Evolutionary conservation across 345 rosid genomes (phyloP).

Genomic region (Aquilaria yunnanensis): DNA sequence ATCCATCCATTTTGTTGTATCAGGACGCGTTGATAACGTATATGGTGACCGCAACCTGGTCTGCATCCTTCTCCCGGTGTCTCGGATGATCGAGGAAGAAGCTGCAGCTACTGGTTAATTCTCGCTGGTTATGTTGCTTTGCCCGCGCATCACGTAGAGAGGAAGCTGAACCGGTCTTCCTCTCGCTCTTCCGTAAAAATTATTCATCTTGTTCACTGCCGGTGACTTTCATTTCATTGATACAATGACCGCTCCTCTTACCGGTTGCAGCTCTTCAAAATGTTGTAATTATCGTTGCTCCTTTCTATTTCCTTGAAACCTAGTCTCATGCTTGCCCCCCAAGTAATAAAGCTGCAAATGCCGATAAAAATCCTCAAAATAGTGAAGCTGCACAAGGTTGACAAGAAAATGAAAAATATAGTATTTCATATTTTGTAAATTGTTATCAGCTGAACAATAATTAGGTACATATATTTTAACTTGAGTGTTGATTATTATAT

Average conservation of each 20-base stretch:
- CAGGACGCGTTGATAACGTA: slow-evolving; percentile 96
- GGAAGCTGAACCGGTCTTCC: slow-evolving; percentile 4
- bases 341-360: neutral
- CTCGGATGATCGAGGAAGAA: slow-evolving; percentile 62
- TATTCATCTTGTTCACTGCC: slow-evolving; percentile 20
- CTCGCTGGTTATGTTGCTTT: neutral
- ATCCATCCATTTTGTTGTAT: neutral
- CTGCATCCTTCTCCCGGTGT: slow-evolving; percentile 77
- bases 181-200: slow-evolving; percentile 24
- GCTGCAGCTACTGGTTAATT: slow-evolving; percentile 77
- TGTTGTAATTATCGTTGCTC: slow-evolving; percentile 18
- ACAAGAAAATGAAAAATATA: too few species aligned
- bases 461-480: too few species aligned
- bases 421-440: too few species aligned
- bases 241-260: slow-evolving; percentile 14
- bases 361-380: too few species aligned
- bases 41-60: slow-evolving; percentile 95
- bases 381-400: too few species aligned
- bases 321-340: too few species aligned
- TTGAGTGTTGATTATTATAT: too few species aligned
- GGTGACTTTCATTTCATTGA: slow-evolving; percentile 17
- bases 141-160: slow-evolving; percentile 13
- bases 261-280: slow-evolving; percentile 26
- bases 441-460: too few species aligned
- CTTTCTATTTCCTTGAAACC: neutral